phyloP scores from a whole-genome alignment of 371 early-diverging fungal genomes.

The Mortierella sp. region DNA sequence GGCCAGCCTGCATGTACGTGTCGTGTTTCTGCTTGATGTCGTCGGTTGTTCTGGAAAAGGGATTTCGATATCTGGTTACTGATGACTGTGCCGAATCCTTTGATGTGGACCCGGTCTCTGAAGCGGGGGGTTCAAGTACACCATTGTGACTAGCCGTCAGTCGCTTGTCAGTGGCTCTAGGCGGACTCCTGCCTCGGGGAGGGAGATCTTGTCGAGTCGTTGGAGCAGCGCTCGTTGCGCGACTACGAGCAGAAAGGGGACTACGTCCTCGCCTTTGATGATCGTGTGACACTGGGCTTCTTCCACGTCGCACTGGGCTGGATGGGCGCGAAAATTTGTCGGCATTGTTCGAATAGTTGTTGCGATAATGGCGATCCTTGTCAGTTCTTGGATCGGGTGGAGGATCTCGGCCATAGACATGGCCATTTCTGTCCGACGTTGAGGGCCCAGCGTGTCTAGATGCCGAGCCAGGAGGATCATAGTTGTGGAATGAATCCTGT shows the following conservation, averaged over 20 bases:
- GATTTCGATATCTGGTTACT: slow-evolving; percentile 8
- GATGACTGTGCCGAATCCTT: background rate
- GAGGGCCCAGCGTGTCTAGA: background rate
- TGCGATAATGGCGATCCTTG: too few species aligned
- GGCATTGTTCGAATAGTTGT: too few species aligned
- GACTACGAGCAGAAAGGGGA: too few species aligned
- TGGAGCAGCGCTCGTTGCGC: too few species aligned
- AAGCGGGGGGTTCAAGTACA: too few species aligned
- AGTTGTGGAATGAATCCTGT: too few species aligned
- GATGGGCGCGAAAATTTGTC: too few species aligned
- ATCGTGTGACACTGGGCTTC: background rate
- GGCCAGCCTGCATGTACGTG: background rate
- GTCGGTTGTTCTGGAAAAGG: slow-evolving; percentile 2
- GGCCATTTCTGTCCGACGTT: too few species aligned
- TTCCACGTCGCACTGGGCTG: background rate
- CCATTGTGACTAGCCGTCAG: background rate
- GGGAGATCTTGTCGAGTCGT: too few species aligned
- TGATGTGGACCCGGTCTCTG: too few species aligned
- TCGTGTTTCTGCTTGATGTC: background rate
- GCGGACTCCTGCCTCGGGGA: slow-evolving; percentile 10
- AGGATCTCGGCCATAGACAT: slow-evolving; percentile 3
- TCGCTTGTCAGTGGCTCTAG: background rate
- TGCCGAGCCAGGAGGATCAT: background rate
- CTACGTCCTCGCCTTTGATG: background rate
- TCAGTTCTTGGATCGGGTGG: slow-evolving; percentile 5